Percentiles rank a stretch among this genome's conserved stretches.
Conservation (phyloP, 139 green algal genomes). For the Chlorella sp. region DNA sequence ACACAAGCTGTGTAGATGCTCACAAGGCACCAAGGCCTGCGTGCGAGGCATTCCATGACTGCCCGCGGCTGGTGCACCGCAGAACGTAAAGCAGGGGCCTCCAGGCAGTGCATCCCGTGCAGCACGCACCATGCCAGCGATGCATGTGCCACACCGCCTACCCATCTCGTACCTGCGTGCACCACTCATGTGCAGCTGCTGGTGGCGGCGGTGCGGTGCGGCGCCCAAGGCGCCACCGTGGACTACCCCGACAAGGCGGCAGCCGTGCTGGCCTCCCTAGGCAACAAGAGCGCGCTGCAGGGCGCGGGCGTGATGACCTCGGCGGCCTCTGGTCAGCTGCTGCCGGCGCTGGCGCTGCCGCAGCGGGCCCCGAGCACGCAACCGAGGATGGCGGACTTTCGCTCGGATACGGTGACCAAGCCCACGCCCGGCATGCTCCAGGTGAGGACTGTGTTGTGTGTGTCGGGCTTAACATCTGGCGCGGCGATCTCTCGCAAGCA, state of each 20-base stretch:
- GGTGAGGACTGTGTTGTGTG: conserved; percentile 5
- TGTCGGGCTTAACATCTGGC: neutral
- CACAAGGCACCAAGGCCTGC: neutral
- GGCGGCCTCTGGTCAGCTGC: no score
- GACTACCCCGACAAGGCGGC: neutral
- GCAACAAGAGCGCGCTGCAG: no score
- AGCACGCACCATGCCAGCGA: neutral
- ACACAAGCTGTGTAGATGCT: neutral
- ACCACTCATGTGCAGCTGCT: neutral
- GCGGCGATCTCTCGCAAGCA: no score
- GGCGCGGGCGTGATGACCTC: no score
- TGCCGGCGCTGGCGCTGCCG: no score
- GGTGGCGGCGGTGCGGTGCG: neutral
- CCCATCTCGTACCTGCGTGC: neutral
- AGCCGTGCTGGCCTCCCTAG: conserved; percentile 2
- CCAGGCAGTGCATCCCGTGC: neutral
- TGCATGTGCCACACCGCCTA: no score
- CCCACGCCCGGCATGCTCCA: conserved; percentile 54
- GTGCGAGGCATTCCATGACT: neutral
- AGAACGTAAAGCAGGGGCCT: neutral
- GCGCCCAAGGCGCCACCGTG: neutral
- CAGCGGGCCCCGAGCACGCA: no score
- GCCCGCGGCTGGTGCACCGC: neutral
- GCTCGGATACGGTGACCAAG: conserved; percentile 64
- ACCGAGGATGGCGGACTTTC: no score